These are phyloP conservation scores for Albifimbria verrucaria DNA, from an alignment of 2,329 filamentous ascomycete genomes.

Conservation along the genomic window DNA sequence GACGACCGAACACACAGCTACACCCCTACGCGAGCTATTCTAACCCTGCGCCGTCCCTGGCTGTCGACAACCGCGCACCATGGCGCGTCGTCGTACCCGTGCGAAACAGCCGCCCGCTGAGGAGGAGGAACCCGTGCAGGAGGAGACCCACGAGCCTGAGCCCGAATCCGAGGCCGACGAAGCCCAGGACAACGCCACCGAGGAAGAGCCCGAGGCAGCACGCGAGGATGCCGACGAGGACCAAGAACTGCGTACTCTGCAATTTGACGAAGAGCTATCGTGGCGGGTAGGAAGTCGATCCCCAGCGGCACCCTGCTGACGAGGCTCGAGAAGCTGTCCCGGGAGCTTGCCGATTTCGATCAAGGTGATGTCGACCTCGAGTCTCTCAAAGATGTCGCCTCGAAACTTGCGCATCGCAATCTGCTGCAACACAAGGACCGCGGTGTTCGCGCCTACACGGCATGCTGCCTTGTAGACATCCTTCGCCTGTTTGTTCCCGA, in stretches of 20 bases:
- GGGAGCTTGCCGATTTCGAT: slow-evolving; percentile 81
- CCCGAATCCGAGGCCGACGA: slow-evolving; percentile 10
- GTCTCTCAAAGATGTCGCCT: slow-evolving; percentile 80
- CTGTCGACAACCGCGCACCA: slow-evolving; percentile 19
- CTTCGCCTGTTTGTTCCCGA: slow-evolving; percentile 90
- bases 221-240: slow-evolving; percentile 16
- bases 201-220: slow-evolving; percentile 11
- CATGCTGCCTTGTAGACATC: slow-evolving; percentile 89
- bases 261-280: slow-evolving; percentile 82
- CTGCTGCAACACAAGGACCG: slow-evolving; percentile 88
- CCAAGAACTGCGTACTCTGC: slow-evolving; percentile 44
- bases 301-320: slow-evolving; percentile 76
- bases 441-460: slow-evolving; percentile 84
- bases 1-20: not conserved
- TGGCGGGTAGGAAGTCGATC: slow-evolving; percentile 90
- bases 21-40: slow-evolving; percentile 6
- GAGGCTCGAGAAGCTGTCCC: slow-evolving; percentile 74
- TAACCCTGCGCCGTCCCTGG: not conserved
- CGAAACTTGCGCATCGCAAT: slow-evolving; percentile 78
- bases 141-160: slow-evolving; percentile 12
- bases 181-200: not conserved
- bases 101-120: slow-evolving; percentile 24
- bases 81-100: slow-evolving; percentile 34
- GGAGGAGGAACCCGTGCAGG: slow-evolving; percentile 17
- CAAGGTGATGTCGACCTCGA: slow-evolving; percentile 81